phyloP scores from a whole-genome alignment of 2,329 filamentous ascomycete species.

The Ascochyta rabiei region DNA sequence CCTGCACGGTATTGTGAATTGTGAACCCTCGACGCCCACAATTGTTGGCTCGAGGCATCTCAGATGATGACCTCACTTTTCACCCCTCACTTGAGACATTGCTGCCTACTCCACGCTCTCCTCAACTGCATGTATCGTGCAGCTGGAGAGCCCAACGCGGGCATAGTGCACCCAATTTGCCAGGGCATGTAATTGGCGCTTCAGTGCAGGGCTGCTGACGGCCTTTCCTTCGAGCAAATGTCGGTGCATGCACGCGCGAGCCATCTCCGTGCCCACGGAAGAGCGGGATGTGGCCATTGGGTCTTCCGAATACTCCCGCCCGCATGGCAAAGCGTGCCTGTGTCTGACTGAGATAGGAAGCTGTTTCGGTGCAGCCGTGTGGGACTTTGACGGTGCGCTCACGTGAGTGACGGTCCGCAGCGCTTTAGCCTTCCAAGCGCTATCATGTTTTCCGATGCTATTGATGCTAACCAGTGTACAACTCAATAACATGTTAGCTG shows the following conservation, averaged over 20 bases:
- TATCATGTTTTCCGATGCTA: conserved; percentile 2
- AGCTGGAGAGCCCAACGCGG: conserved; percentile 14
- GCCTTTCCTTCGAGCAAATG: conserved; percentile 19
- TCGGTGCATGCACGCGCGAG: conserved; percentile 22
- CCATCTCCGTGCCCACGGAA: conserved; percentile 27
- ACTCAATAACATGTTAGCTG: neutral
- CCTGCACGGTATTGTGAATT: conserved; percentile 1
- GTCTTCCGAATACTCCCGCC: conserved; percentile 29
- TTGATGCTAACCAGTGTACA: conserved; percentile 5
- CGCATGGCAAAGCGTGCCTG: conserved; percentile 7
- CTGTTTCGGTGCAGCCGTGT: conserved; percentile 8
- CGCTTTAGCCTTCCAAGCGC: neutral
- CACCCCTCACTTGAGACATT: conserved; percentile 18
- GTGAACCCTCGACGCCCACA: conserved; percentile 2
- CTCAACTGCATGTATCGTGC: conserved; percentile 17
- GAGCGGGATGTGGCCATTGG: conserved; percentile 27
- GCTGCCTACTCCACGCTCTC: conserved; percentile 16
- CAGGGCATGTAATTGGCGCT: conserved; percentile 17
- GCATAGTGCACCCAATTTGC: conserved; percentile 5
- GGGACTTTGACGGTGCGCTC: neutral
- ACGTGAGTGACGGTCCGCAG: neutral
- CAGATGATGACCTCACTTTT: conserved; percentile 16
- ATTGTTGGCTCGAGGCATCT: conserved; percentile 4
- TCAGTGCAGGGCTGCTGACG: conserved; percentile 20
- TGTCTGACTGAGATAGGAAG: conserved; percentile 5